These are phyloP conservation scores for Jasminum sambac DNA, from an alignment of 257 asterid species.

Conservation along the genomic window DNA sequence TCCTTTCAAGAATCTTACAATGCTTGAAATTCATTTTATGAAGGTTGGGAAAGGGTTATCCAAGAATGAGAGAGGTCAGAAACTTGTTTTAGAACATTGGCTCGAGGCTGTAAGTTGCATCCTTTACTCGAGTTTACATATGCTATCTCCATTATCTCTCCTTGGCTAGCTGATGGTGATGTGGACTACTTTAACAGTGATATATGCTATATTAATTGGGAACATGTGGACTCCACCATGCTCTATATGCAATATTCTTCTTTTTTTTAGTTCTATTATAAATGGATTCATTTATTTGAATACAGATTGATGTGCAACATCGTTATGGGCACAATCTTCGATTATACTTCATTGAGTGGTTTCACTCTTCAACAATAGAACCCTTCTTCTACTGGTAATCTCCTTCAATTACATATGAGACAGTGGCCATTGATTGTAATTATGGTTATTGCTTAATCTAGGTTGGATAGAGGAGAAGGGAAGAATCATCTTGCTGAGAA, in stretches of 20 bases:
- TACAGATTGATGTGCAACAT: constrained; percentile 65
- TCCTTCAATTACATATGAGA: background rate
- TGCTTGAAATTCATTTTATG: background rate
- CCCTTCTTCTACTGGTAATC: constrained; percentile 60
- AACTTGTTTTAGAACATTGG: constrained; percentile 68
- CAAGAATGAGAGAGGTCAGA: constrained; percentile 49
- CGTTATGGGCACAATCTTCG: constrained; percentile 74
- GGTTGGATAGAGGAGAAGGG: constrained; percentile 74
- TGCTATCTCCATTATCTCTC: too few relatives aligned
- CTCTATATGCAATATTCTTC: background rate
- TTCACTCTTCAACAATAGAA: constrained; percentile 53
- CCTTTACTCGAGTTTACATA: too few relatives aligned
- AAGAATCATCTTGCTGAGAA: constrained; percentile 52
- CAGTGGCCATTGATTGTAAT: constrained; percentile 9
- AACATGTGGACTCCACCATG: too few relatives aligned
- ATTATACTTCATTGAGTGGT: constrained; percentile 56
- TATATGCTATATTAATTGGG: too few relatives aligned
- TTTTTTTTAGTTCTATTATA: background rate
- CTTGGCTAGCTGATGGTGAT: too few relatives aligned
- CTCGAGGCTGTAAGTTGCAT: constrained; percentile 54
- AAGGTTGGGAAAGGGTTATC: constrained; percentile 66
- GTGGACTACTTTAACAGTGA: too few relatives aligned
- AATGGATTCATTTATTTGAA: background rate
- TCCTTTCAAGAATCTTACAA: background rate
- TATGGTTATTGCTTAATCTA: constrained; percentile 19